Percentiles rank a stretch among this genome's conserved stretches.
These are phyloP conservation scores for Phytomonas francai DNA, from an alignment of 208 protist genomes.

Conservation along the genomic window DNA sequence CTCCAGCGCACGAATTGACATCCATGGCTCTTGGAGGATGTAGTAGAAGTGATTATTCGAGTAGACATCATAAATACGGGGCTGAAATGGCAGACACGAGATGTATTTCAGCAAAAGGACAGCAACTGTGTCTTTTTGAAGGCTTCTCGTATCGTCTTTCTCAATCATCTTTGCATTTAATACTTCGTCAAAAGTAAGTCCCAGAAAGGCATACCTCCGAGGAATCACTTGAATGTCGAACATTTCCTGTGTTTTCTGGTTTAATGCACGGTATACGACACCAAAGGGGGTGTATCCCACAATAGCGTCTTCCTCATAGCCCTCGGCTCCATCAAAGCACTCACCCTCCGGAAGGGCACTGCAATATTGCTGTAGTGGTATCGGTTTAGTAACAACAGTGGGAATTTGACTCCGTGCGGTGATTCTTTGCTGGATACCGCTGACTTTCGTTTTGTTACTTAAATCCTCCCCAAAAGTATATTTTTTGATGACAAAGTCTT, in stretches of 20 bases:
- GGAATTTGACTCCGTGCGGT: neutral
- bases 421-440: neutral
- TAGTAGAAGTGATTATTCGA: conserved; percentile 76
- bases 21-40: conserved; percentile 72
- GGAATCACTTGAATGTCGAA: conserved; percentile 80
- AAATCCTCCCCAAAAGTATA: neutral
- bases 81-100: conserved; percentile 59
- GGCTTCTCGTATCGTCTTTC: neutral
- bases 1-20: conserved; percentile 60
- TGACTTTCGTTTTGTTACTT: neutral
- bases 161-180: conserved; percentile 1
- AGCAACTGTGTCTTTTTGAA: conserved; percentile 61
- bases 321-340: neutral
- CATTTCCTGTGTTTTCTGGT: conserved; percentile 52
- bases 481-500: conserved; percentile 51
- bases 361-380: neutral
- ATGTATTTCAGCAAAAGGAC: conserved; percentile 76
- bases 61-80: conserved; percentile 62
- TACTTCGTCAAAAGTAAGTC: conserved; percentile 17
- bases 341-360: neutral
- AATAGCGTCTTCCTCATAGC: conserved; percentile 24
- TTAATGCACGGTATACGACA: conserved; percentile 58
- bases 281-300: conserved; percentile 60
- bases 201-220: conserved; percentile 42
- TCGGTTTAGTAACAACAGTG: neutral